Base-by-base conservation (phyloP, 2,329 filamentous ascomycete species). In the Neofusicoccum umdonicola region DNA sequence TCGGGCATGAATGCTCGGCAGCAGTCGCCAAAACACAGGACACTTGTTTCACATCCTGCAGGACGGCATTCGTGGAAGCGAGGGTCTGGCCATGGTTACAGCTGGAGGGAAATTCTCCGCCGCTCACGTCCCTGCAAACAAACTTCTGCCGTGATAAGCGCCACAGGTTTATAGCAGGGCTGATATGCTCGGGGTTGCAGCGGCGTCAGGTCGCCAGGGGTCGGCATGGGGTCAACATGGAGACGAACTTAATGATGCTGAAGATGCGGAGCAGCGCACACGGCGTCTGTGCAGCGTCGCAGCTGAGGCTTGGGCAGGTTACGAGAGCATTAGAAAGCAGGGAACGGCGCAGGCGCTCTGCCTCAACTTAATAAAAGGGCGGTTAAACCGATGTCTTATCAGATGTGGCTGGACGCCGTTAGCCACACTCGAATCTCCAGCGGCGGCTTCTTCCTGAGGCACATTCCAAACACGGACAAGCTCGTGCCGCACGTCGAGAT, bases 261-360 rank as follows among this genome's bases (percentile, higher is more conserved):
- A n/a, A n/a, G 52, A 44, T n/a, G 22, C 54, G 27, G 42, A 37
- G 41, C 56, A 35, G 56, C 37, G 54, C 41, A 35, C 54, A 45
- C 22, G 27, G 7, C 22, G 41, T 47, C 42, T 45, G 27, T 47
- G 56, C 31, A 35, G 54, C 22, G 22, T 58, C 39, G 4, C 54
- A 35, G 17, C 34, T 17, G 41, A 60, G 42, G 27, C 31, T 35
- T 60, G 41, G n/a, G 42, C 56, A 47, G 56, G 48, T 47, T 47
- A 60, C 42, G 31, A 60, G 42, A 60, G 56, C 27, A 47, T 47
- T 60, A 47, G 41, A 35, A 19, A 60, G 56, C 56, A 47, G 56
- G 56, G 56, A 22, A 11, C 5, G 13, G 5, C 6, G 17, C 52
- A 57, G 52, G 19, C 54, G 11, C 15, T 19, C 42, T 35, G 56